Evolutionary conservation across 495 filamentous ascomycete species (phyloP), one percentile per base, ranked within the genome.

Genomic region (Friedmanniomyces simplex): DNA sequence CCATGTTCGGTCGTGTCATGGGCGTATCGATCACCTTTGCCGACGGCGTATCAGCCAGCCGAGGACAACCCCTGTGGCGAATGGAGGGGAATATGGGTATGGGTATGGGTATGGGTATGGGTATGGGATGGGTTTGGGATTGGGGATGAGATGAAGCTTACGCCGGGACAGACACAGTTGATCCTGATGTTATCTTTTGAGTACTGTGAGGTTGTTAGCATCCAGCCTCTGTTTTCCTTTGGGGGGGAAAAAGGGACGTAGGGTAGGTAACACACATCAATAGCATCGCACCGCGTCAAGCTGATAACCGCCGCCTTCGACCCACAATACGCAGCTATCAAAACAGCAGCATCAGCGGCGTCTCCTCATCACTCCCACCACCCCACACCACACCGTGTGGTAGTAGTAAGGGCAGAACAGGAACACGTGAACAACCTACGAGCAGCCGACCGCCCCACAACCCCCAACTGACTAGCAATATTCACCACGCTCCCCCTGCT

Each of bases 141-240:
- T n/a, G n/a, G n/a, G n/a, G n/a, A n/a, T n/a, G n/a, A n/a, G n/a
- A n/a, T n/a, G 16, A 8, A 41, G 25, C 78, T 75, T 0, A 78
- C 66, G 5, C 77, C 77, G 0, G 77, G 77, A 58, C 76, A 79
- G 14, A 80, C 74, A 54, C 76, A 79, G 45, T 79, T 80, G 37
- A 80, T 71, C 25, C 77, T 61, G 39, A 80, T 77, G 0, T 65
- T 64, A 48, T 79, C 68, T 22, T 67, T 68, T 0, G 75, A 75
- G 57, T 77, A 76, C 57, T 57, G 36, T 6, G 21, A 13, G 30
- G 1, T 36, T 6, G 34, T 58, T 14, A 52, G 45, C 24, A 30
- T 18, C 24, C n/a, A n/a, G n/a, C n/a, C n/a, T n/a, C n/a, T n/a
- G n/a, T n/a, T n/a, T n/a, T n/a, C n/a, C n/a, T n/a, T n/a, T n/a